A percentile compares a stretch with the other conserved stretches of the same genome.
Evolutionary conservation across 257 asterid species (phyloP).

Genomic region (Nicotiana benthamiana): DNA sequence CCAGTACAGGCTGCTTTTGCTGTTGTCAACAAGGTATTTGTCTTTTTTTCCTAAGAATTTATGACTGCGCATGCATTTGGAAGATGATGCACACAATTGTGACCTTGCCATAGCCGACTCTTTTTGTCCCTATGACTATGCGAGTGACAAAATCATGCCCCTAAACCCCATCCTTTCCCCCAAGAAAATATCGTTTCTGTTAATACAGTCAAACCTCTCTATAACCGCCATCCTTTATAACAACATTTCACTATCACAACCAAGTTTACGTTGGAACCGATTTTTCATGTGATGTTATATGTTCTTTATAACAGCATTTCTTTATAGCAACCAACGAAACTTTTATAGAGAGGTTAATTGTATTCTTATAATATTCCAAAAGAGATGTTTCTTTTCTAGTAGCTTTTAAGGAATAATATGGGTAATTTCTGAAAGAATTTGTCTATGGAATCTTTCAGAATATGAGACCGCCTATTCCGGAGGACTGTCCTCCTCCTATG

Average conservation of each 20-base stretch:
- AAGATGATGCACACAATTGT: not conserved
- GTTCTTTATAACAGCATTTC: no score
- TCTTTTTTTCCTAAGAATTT: not conserved
- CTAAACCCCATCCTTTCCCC: not conserved
- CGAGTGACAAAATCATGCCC: not conserved
- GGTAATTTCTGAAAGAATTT: not conserved
- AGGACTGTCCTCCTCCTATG: slow-evolving; percentile 27
- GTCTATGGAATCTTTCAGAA: slow-evolving; percentile 17
- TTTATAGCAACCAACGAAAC: no score
- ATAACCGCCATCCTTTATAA: no score
- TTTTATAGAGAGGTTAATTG: no score
- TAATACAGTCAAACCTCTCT: not conserved
- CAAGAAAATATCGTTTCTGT: not conserved
- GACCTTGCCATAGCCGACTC: not conserved
- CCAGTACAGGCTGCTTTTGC: slow-evolving; percentile 41
- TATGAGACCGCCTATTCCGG: slow-evolving; percentile 27
- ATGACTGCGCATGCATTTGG: not conserved
- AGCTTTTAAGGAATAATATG: not conserved
- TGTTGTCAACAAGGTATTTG: slow-evolving; percentile 28
- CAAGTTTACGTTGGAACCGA: no score
- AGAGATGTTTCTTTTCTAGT: not conserved
- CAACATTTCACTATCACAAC: no score
- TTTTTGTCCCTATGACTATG: not conserved
- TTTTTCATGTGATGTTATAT: no score
- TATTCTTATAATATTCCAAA: not conserved